Evolutionary conservation across 1,139 yeast genomes (phyloP).

Genomic region (Saccharomyces hybrid): DNA sequence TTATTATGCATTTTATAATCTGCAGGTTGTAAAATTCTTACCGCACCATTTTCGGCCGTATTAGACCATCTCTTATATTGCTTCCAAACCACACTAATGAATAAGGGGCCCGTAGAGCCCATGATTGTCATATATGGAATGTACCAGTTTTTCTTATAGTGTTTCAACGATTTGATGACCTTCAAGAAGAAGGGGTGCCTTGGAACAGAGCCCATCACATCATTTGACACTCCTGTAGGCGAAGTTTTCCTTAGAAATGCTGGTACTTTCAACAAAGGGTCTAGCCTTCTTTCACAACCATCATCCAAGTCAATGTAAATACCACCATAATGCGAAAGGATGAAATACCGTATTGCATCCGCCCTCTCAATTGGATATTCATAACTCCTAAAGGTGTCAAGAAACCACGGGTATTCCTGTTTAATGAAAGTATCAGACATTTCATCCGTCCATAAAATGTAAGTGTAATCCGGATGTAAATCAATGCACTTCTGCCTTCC

Average conservation of each 20-base stretch:
- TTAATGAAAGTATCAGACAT: constrained; percentile 72
- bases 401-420: constrained; percentile 79
- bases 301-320: constrained; percentile 85
- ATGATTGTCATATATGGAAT: constrained; percentile 90
- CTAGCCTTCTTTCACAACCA: constrained; percentile 72
- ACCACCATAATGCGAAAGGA: constrained; percentile 78
- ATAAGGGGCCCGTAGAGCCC: constrained; percentile 93
- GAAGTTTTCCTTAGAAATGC: constrained; percentile 81
- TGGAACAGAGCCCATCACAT: constrained; percentile 86
- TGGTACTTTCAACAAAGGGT: constrained; percentile 72
- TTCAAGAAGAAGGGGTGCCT: constrained; percentile 76
- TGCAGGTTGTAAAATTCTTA: constrained; percentile 61
- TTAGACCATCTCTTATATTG: constrained; percentile 78
- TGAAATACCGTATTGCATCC: constrained; percentile 84
- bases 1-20: constrained; percentile 54
- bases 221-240: constrained; percentile 89
- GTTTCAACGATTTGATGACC: constrained; percentile 55
- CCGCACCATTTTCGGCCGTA: constrained; percentile 47
- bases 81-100: constrained; percentile 79
- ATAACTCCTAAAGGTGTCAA: constrained; percentile 68
- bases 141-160: constrained; percentile 63
- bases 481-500: constrained; percentile 74
- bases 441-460: constrained; percentile 85
- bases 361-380: constrained; percentile 82
- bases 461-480: constrained; percentile 79